phyloP scores from a whole-genome alignment of 2,329 filamentous ascomycete species.

The Fusarium austroafricanum region DNA sequence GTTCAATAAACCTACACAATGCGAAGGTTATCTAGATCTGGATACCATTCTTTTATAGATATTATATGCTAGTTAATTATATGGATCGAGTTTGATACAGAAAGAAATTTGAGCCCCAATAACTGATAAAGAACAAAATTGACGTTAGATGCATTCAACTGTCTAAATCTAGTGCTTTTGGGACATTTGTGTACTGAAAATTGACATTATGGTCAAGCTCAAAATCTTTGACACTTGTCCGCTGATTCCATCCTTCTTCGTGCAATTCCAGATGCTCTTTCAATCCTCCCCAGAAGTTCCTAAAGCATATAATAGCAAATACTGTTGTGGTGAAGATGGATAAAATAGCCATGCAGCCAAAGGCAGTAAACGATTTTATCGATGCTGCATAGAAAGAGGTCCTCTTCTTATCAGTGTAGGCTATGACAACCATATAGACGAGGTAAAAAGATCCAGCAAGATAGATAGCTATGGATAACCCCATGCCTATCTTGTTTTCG shows the following conservation, averaged over 20 bases:
- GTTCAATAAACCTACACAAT: too few species aligned
- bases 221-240: neutral
- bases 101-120: too few species aligned
- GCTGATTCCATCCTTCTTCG: neutral
- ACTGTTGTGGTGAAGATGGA: neutral
- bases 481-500: conserved; percentile 5
- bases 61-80: too few species aligned
- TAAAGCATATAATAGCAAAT: neutral
- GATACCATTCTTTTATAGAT: too few species aligned
- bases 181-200: neutral
- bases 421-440: neutral
- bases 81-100: too few species aligned
- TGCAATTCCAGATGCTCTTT: conserved; percentile 7
- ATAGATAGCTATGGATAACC: neutral
- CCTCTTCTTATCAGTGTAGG: neutral
- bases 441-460: neutral
- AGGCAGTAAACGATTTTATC: neutral
- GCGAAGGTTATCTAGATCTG: too few species aligned
- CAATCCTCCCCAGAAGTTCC: conserved; percentile 2
- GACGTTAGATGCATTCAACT: neutral
- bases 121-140: too few species aligned
- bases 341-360: neutral
- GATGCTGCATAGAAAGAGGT: neutral
- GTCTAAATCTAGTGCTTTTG: neutral
- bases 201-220: neutral